A percentile compares a stretch with the other conserved stretches of the same genome.
These are phyloP conservation scores for Mortierella polycephala DNA, from an alignment of 371 early-diverging fungal genomes.

Conservation along the genomic window DNA sequence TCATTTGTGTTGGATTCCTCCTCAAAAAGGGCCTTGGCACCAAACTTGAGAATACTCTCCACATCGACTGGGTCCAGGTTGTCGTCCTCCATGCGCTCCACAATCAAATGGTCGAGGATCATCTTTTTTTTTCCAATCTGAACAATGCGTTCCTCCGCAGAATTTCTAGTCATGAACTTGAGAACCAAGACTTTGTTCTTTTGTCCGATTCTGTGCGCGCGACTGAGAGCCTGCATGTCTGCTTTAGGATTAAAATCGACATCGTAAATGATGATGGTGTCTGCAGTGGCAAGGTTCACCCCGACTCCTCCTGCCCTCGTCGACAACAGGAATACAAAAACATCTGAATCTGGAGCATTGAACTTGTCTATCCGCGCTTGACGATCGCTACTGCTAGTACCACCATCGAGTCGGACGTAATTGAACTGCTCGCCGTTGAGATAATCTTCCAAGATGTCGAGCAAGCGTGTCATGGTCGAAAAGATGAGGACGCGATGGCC, in stretches of 20 bases:
- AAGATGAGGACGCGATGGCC: slow-evolving; percentile 96
- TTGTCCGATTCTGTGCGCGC: slow-evolving; percentile 97
- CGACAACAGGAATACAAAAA: slow-evolving; percentile 84
- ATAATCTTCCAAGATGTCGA: slow-evolving; percentile 95
- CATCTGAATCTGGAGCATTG: slow-evolving; percentile 76
- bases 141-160: slow-evolving; percentile 82
- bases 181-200: slow-evolving; percentile 86
- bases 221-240: slow-evolving; percentile 90
- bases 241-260: slow-evolving; percentile 96
- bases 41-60: slow-evolving; percentile 81
- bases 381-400: slow-evolving; percentile 68
- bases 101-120: slow-evolving; percentile 86
- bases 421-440: slow-evolving; percentile 74
- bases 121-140: slow-evolving; percentile 88
- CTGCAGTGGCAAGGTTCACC: slow-evolving; percentile 94
- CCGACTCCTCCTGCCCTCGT: slow-evolving; percentile 97
- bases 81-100: slow-evolving; percentile 80
- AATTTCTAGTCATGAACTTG: slow-evolving; percentile 85
- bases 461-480: slow-evolving; percentile 90
- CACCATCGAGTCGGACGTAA: slow-evolving; percentile 88
- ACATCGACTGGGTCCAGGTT: slow-evolving; percentile 70
- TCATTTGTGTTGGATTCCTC: slow-evolving; percentile 59
- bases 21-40: slow-evolving; percentile 83
- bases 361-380: slow-evolving; percentile 86
- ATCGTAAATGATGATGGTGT: slow-evolving; percentile 95